A percentile compares a stretch with the other conserved stretches of the same genome.
phyloP scores from a whole-genome alignment of 441 rosid species.

The Populus hybrid region DNA sequence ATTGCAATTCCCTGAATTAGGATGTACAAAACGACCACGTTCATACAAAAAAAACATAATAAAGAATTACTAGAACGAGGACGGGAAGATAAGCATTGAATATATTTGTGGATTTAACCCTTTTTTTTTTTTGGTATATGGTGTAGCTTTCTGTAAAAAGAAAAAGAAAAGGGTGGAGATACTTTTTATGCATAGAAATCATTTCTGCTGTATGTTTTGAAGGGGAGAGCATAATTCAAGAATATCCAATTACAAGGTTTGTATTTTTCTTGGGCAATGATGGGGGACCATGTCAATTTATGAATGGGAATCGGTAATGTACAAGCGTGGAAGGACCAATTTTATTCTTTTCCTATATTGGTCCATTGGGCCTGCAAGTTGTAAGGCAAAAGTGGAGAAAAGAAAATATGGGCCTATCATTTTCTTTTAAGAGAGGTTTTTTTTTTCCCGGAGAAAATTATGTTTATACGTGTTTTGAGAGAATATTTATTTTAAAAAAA shows the following conservation, averaged over 20 bases:
- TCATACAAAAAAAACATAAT: too few relatives aligned
- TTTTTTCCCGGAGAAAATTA: too few relatives aligned
- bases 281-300: too few relatives aligned
- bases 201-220: too few relatives aligned
- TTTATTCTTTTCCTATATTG: neutral
- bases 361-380: neutral
- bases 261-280: neutral
- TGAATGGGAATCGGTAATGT: too few relatives aligned
- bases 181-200: neutral
- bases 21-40: neutral
- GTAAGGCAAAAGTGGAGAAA: neutral
- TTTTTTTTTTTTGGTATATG: too few relatives aligned
- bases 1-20: neutral
- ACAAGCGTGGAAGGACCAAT: too few relatives aligned
- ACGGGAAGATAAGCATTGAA: neutral
- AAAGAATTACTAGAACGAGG: neutral
- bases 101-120: too few relatives aligned
- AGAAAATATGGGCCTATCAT: neutral
- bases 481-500: too few relatives aligned
- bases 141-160: neutral
- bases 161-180: neutral
- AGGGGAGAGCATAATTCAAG: neutral
- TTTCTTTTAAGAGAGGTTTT: too few relatives aligned
- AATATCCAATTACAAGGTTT: neutral
- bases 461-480: too few relatives aligned